Evolutionary conservation across 1,284 basidiomycete genomes (phyloP), one percentile per base, ranked within the genome.

Genomic region (Caloboletus firmus): DNA sequence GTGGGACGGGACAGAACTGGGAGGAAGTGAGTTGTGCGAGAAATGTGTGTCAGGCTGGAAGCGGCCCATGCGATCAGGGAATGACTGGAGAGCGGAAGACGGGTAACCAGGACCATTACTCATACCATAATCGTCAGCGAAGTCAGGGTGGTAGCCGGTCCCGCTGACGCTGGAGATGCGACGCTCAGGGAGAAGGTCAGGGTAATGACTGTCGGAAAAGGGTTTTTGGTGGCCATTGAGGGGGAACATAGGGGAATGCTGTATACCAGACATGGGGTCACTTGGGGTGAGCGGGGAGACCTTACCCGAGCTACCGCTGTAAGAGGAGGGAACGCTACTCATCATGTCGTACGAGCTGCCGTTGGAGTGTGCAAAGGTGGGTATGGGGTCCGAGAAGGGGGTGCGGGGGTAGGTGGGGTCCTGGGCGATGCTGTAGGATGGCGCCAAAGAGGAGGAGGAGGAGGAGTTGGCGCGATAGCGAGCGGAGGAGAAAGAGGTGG

Each of bases 231-330:
- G 69, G 17, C 66, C 60, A 17, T 57, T 66, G 49, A 69, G 55
- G 32, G 83, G 74, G 60, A 83, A 86, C 24, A 72, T 74, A 26
- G 79, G 71, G 5, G 79, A 71, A 58, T 80, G 80, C 56, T 84
- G 83, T 6, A 87, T 74, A 48, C 73, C 73, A 50, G 74, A 72
- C 52, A 82, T 80, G 43, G 82, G 73, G 68, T 89, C 87, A 62
- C 70, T 84, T 37, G 86, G 87, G 6, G 85, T 86, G 44, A 88
- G 75, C 0, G 87, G 87, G 17, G 88, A 89, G 45, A 84, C 83
- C 68, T 88, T 88, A 58, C 85, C 85, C 55, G 82, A 85, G 70
- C 76, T 79, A 36, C 65, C 61, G 63, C 82, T 78, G 45, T 76
- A 83, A 2, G 84, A 84, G 11, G 78, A 78, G 26, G 81, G 74